Conservation (phyloP, 176 grass and related monocot genomes). For the Carex kokanica region DNA sequence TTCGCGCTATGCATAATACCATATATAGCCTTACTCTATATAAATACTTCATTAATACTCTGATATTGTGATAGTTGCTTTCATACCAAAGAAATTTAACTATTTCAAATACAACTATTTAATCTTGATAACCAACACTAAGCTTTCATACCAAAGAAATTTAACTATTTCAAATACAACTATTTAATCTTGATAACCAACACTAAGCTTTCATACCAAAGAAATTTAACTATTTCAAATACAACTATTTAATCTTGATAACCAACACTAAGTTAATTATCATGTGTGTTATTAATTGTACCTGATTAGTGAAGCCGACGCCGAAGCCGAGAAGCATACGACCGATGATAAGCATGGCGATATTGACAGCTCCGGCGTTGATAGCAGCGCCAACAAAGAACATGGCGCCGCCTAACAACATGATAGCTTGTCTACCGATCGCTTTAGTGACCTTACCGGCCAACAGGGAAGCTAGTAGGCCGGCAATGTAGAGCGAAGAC, state of each 20-base stretch:
- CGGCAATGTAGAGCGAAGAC: slow-evolving; percentile 74
- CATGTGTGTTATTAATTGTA: slow-evolving; percentile 12
- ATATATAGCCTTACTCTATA: no score
- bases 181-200: background rate
- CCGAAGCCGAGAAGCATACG: slow-evolving; percentile 77
- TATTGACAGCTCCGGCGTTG: slow-evolving; percentile 52
- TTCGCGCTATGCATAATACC: no score
- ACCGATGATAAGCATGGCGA: slow-evolving; percentile 80
- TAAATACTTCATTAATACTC: no score
- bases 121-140: background rate
- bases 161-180: no score
- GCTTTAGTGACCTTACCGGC: slow-evolving; percentile 56
- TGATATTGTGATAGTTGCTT: no score
- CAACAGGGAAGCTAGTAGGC: slow-evolving; percentile 46
- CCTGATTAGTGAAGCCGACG: slow-evolving; percentile 87
- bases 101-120: no score
- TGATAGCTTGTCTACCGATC: slow-evolving; percentile 51
- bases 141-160: no score
- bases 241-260: no score
- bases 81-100: no score
- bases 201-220: background rate
- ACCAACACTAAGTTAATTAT: background rate
- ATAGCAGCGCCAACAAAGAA: slow-evolving; percentile 64
- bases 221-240: no score
- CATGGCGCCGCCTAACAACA: slow-evolving; percentile 54